Percentiles rank a stretch among this genome's conserved stretches.
Evolutionary conservation across 2,329 filamentous ascomycete genomes (phyloP).

Genomic region (Penicillium digitatum): DNA sequence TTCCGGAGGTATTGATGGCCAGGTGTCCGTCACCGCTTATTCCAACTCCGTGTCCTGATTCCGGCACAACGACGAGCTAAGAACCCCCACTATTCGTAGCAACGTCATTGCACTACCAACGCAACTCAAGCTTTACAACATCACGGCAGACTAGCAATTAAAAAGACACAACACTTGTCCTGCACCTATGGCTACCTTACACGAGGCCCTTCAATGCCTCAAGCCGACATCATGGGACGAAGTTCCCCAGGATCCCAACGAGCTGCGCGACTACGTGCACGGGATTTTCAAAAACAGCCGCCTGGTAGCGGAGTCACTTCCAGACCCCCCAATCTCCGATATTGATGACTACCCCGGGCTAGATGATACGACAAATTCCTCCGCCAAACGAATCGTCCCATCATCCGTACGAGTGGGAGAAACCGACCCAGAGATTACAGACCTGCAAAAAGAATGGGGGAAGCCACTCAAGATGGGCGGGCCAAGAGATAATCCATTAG

Average conservation of each 20-base stretch:
- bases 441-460: constrained; percentile 75
- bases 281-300: constrained; percentile 65
- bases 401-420: constrained; percentile 50
- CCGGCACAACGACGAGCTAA: neutral
- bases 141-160: neutral
- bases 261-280: constrained; percentile 53
- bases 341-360: constrained; percentile 36
- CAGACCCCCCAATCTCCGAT: constrained; percentile 48
- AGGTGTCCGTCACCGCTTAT: neutral
- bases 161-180: neutral
- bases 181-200: constrained; percentile 53
- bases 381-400: constrained; percentile 51
- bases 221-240: constrained; percentile 54
- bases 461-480: constrained; percentile 65
- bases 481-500: constrained; percentile 68
- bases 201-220: constrained; percentile 57
- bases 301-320: constrained; percentile 72
- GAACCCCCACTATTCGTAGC: neutral
- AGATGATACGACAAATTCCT: constrained; percentile 10
- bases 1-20: neutral
- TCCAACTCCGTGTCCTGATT: neutral
- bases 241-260: constrained; percentile 45
- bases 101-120: neutral
- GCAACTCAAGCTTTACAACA: neutral
- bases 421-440: constrained; percentile 51